Percentiles rank a stretch among this genome's conserved stretches.
These are phyloP conservation scores for Ophiocytium majus DNA, from an alignment of 352 stramenopile genomes.

Conservation along the genomic window DNA sequence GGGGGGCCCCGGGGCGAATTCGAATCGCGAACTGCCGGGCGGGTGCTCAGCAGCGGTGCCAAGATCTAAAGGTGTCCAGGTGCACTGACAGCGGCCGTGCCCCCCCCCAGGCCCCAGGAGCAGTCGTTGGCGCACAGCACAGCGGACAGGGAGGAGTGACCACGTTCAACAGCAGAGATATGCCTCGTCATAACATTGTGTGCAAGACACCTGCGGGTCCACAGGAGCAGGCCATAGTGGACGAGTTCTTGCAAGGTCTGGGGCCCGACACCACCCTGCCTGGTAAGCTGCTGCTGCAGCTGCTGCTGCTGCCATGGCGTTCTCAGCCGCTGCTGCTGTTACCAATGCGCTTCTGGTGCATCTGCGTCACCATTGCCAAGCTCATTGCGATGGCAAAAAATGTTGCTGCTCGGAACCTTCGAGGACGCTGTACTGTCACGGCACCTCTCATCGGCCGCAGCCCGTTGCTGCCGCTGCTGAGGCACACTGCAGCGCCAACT, in stretches of 20 bases:
- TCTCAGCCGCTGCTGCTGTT: neutral
- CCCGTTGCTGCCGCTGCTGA: no score
- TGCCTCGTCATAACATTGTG: neutral
- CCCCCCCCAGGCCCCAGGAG: no score
- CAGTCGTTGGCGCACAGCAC: no score
- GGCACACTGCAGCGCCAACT: no score
- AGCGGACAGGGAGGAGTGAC: no score
- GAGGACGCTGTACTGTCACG: no score
- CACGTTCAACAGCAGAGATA: neutral
- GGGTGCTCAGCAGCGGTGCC: neutral
- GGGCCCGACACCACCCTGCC: constrained; percentile 48
- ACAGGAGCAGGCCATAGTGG: constrained; percentile 32
- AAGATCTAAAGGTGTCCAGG: neutral
- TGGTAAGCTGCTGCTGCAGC: neutral
- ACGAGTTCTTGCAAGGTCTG: constrained; percentile 47
- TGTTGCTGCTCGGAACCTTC: neutral
- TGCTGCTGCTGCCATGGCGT: neutral
- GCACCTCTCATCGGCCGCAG: no score
- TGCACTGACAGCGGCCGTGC: no score
- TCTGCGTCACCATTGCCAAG: neutral
- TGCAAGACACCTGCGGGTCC: neutral
- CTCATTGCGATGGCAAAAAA: neutral
- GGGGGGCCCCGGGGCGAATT: neutral
- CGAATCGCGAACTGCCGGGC: neutral
- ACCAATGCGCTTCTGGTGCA: neutral